phyloP scores from a whole-genome alignment of 768 basidiomycete species.

The Rhizopogon salebrosus region DNA sequence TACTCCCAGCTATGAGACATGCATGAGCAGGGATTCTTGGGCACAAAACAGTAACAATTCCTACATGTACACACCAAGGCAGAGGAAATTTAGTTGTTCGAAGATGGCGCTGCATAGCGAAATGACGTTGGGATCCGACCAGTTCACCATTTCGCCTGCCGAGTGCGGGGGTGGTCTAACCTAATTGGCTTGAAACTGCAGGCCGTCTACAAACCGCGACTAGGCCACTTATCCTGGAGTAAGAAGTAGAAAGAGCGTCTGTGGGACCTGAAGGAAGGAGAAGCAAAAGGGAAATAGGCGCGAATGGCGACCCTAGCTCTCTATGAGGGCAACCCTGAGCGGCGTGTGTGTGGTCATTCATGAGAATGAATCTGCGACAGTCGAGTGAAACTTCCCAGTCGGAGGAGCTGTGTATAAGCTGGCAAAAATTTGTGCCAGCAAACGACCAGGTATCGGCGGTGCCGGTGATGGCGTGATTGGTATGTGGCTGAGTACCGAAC shows the following conservation, averaged over 20 bases:
- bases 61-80: background rate
- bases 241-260: background rate
- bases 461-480: too few species aligned
- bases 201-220: background rate
- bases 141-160: background rate
- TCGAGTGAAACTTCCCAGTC: background rate
- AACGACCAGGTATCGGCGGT: too few species aligned
- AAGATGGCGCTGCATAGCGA: background rate
- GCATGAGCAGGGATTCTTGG: background rate
- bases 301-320: background rate
- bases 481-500: too few species aligned
- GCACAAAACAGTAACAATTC: background rate
- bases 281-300: background rate
- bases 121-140: background rate
- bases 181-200: background rate
- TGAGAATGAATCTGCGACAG: background rate
- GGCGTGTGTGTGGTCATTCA: background rate
- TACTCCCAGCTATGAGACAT: background rate
- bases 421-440: too few species aligned
- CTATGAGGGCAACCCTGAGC: background rate
- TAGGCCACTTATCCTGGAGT: too few species aligned
- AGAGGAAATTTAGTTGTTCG: background rate
- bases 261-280: background rate
- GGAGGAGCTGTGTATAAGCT: background rate
- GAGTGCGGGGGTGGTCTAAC: background rate